Base-by-base conservation (phyloP, 768 basidiomycete genomes). In the Hebeloma cylindrosporum region DNA sequence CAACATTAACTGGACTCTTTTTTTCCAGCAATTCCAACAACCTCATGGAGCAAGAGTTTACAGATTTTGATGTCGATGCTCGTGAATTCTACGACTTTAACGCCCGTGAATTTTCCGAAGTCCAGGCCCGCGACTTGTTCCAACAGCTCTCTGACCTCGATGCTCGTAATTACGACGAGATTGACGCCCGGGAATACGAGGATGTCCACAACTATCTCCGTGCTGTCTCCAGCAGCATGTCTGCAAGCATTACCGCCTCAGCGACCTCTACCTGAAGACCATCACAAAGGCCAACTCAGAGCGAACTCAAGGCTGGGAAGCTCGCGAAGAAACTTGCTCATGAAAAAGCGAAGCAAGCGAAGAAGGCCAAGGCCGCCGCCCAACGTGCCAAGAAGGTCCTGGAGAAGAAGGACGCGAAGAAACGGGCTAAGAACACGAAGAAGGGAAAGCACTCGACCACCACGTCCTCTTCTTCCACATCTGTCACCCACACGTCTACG, bases 181-280 rank as follows among this genome's bases (percentile, higher is more conserved):
- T 59, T 17, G 51, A 52, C 3, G 54, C 53, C 16, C 54, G 58
- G n/a, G 58, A 59, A 18, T 43, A 52, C 40, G 52, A 59, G 38
- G 50, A 50, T 14, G 41, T 54, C 27, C 29, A 56, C 26, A 44
- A 39, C 27, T 53, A 42, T 41, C 40, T 49, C 25, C 50, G 43
- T n/a, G 46, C 43, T 14, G 46, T 41, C 8, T 30, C 37, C 28
- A n/a, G n/a, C n/a, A n/a, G n/a, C n/a, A n/a, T n/a, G n/a, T 32
- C 36, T 7, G 9, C 23, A 27, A 7, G 38, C 17, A 37, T 30
- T 40, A 21, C 18, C 38, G n/a, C n/a, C n/a, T n/a, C n/a, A n/a
- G 18, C 47, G 32, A 41, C 31, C 28, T 34, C 40, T 27, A 32
- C 21, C 4, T 29, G 28, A 21, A 47, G 8, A 48, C 56, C 16